Conservation (phyloP, 495 filamentous ascomycete genomes). For the Neurospora sp. region DNA sequence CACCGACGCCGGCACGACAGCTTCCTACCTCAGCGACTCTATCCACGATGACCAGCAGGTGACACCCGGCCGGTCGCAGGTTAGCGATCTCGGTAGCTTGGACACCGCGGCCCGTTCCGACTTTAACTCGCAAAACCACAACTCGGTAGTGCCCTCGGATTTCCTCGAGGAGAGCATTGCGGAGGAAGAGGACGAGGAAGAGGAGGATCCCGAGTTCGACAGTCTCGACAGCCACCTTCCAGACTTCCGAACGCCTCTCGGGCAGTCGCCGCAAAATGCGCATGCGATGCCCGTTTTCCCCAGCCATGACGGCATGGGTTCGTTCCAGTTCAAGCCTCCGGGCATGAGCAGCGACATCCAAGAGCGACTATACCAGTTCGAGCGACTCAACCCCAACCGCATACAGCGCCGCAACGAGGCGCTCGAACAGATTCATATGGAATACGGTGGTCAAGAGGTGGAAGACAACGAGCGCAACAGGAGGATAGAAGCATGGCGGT, state of each 20-base stretch:
- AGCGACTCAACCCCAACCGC: constrained; percentile 65
- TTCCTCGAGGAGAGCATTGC: constrained; percentile 42
- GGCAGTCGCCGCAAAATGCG: constrained; percentile 18
- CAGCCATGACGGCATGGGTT: constrained; percentile 83
- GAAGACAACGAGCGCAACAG: constrained; percentile 59
- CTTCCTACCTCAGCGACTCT: constrained; percentile 56
- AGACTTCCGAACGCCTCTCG: constrained; percentile 58
- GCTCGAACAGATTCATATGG: constrained; percentile 39
- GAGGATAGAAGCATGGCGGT: constrained; percentile 81
- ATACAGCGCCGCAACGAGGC: constrained; percentile 58
- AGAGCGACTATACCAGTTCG: constrained; percentile 76
- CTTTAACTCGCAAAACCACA: constrained; percentile 28
- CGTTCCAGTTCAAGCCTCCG: constrained; percentile 48
- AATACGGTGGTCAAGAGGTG: constrained; percentile 48
- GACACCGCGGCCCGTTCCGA: constrained; percentile 49
- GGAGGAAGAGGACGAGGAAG: constrained; percentile 46
- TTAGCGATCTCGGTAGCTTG: constrained; percentile 81
- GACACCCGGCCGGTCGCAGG: constrained; percentile 63
- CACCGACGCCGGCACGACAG: constrained; percentile 50
- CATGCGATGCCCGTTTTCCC: constrained; percentile 57
- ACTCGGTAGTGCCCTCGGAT: constrained; percentile 32
- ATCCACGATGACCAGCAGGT: constrained; percentile 58
- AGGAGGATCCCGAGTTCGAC: constrained; percentile 64
- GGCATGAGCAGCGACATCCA: constrained; percentile 45
- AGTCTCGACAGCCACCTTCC: constrained; percentile 85